Evolutionary conservation across 371 early-diverging fungal species (phyloP), one percentile per base, ranked within the genome.

Genomic region (Rhizopus arrhizus): DNA sequence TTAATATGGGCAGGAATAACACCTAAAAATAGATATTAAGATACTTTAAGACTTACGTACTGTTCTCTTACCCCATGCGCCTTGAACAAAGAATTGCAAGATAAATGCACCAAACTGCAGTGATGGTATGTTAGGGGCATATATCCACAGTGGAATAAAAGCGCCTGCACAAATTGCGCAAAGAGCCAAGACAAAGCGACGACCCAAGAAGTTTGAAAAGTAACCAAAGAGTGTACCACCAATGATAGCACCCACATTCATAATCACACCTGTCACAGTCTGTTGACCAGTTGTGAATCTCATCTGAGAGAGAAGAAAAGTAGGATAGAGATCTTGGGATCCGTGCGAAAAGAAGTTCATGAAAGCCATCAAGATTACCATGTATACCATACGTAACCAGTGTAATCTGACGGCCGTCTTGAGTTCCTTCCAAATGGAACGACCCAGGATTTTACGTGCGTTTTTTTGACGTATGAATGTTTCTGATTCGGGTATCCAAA

Each of bases 331-430:
- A 67, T 89, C 91, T 58, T 89, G 88, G 28, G 82, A 78, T 28
- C 91, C 89, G 58, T 89, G 89, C 2, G 82, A 82, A 56, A 89
- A 77, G 65, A 88, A 91, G 66, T 86, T 87, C 73, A 85, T 81
- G 61, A 71, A 77, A 0, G 83, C 83, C 85, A 86, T 83, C 5
- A 87, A 68, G 5, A 86, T 52, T 13, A 87, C 62, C 62, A 82
- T 82, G 47, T 85, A 86, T 43, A 87, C 72, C 40, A 85, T 68
- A 29, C 84, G 84, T n/a, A 75, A 13, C 80, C 81, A 88, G 61
- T 87, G 75, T 11, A 58, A 50, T 43, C 73, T 71, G 33, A 86
- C 52, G 65, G 84, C 85, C n/a, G 74, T 22, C 47, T 70, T 72
- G 32, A 75, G 63, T 46, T 80, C 82, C 47, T 73, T 64, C 57